Evolutionary conservation across 805 yeast species (phyloP), one percentile per base, ranked within the genome.

Genomic region (Pichia phayaonensis): DNA sequence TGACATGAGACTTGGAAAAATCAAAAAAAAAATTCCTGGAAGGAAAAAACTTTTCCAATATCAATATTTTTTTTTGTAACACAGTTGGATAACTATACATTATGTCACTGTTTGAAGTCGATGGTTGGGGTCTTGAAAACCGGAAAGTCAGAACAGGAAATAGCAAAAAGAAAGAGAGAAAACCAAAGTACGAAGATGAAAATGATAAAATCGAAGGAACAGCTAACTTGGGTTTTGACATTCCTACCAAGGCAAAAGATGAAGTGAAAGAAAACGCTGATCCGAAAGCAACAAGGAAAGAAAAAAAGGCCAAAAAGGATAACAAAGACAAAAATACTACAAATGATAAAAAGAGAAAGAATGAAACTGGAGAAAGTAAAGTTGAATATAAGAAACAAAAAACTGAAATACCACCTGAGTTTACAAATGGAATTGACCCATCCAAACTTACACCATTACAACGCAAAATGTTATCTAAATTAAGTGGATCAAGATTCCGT

Each of bases 401-500:
- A 24, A 36, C 41, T 4, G 57, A 54, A 40, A 46, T 52, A 13
- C 57, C 57, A 24, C 47, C 48, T 16, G 49, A 40, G 8, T 50
- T 64, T 4, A 61, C 65, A n/a, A 61, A 66, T 38, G 54, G 53
- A 6, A 52, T 55, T 34, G 54, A 54, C 38, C 50, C 54, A 24
- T 36, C 44, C 6, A 79, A 81, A 44, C 69, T 90, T 48, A 88
- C 97, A 0, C 95, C 96, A 18, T 69, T 90, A 55, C 99, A 94
- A 68, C 86, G 86, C 61, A 94, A 94, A 63, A 92, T 94, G 98
- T 81, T 89, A 83, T 89, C 87, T 44, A 94, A 94, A 65, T 76
- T 94, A 41, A 81, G 95, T 2, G 99, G 99, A 0, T 89, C 98
- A 1, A 74, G 99, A 59, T 94, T 94, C 71, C 77, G 99, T 66